Percentiles rank a stretch among this genome's conserved stretches.
Conservation (phyloP, 2,329 filamentous ascomycete species). For the Boeremia exigua region DNA sequence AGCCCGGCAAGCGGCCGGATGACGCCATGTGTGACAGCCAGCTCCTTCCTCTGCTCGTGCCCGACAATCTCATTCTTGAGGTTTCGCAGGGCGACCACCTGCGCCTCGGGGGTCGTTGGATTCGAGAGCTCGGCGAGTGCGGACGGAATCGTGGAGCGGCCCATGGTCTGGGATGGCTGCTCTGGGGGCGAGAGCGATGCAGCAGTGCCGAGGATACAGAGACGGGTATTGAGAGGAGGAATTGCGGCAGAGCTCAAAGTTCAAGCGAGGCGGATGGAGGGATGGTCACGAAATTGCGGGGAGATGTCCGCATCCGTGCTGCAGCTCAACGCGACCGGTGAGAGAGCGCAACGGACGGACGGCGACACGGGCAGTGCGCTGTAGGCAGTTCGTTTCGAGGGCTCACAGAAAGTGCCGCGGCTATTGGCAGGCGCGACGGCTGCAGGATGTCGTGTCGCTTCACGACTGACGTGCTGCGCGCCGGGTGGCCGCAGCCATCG, state of each 20-base stretch:
- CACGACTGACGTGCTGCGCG: conserved; percentile 1
- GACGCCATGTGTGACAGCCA: conserved; percentile 74
- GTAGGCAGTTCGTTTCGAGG: background rate
- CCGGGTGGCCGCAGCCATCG: background rate
- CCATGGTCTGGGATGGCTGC: conserved; percentile 32
- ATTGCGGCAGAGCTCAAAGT: background rate
- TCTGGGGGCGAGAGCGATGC: background rate
- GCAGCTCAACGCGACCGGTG: background rate
- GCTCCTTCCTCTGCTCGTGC: conserved; percentile 84
- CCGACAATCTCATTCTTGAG: conserved; percentile 92
- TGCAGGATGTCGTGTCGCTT: conserved; percentile 13
- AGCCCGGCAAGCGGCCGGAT: conserved; percentile 66
- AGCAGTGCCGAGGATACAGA: background rate
- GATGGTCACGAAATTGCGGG: conserved; percentile 18
- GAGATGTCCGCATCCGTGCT: conserved; percentile 20
- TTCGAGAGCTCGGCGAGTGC: conserved; percentile 48
- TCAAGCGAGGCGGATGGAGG: background rate
- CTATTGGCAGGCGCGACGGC: conserved; percentile 1
- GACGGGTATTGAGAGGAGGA: background rate
- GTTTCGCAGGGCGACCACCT: conserved; percentile 66
- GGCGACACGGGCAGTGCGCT: background rate
- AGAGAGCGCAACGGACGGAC: background rate
- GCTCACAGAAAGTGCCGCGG: background rate
- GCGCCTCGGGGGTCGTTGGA: conserved; percentile 47
- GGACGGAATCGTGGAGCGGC: conserved; percentile 43